phyloP scores from a whole-genome alignment of 2,329 filamentous ascomycete genomes.

The Colletotrichum godetiae region DNA sequence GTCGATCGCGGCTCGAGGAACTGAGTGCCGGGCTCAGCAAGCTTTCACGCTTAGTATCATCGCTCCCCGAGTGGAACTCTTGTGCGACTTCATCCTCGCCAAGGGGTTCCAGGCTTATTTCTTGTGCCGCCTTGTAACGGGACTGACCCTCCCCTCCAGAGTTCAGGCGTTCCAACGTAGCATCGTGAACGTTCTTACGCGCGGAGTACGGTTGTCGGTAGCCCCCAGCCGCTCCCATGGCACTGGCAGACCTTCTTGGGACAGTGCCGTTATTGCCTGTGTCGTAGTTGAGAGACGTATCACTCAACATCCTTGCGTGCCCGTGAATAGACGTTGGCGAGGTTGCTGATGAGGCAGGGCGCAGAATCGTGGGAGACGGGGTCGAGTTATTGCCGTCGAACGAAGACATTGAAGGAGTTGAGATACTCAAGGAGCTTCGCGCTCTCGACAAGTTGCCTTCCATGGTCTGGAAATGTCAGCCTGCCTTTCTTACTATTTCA shows the following conservation, averaged over 20 bases:
- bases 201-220: conserved; percentile 62
- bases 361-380: conserved; percentile 61
- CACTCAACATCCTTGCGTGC: conserved; percentile 72
- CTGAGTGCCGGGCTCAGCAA: conserved; percentile 60
- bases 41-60: conserved; percentile 47
- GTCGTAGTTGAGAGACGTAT: conserved; percentile 51
- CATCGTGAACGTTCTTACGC: conserved; percentile 57
- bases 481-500: neutral
- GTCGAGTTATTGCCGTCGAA: conserved; percentile 61
- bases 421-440: conserved; percentile 71
- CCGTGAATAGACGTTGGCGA: conserved; percentile 48
- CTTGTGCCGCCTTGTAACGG: conserved; percentile 53
- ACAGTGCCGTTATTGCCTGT: conserved; percentile 40
- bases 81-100: conserved; percentile 61
- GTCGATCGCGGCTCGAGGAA: conserved; percentile 52
- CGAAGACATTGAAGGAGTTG: conserved; percentile 46
- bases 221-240: conserved; percentile 68
- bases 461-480: conserved; percentile 76
- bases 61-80: conserved; percentile 43
- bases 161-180: conserved; percentile 55
- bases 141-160: conserved; percentile 44
- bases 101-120: conserved; percentile 62
- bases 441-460: conserved; percentile 89
- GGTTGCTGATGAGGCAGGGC: conserved; percentile 43
- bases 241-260: conserved; percentile 72